Evolutionary conservation across 1,284 basidiomycete species (phyloP), one percentile per base, ranked within the genome.

Genomic region (Pascua guehoae): DNA sequence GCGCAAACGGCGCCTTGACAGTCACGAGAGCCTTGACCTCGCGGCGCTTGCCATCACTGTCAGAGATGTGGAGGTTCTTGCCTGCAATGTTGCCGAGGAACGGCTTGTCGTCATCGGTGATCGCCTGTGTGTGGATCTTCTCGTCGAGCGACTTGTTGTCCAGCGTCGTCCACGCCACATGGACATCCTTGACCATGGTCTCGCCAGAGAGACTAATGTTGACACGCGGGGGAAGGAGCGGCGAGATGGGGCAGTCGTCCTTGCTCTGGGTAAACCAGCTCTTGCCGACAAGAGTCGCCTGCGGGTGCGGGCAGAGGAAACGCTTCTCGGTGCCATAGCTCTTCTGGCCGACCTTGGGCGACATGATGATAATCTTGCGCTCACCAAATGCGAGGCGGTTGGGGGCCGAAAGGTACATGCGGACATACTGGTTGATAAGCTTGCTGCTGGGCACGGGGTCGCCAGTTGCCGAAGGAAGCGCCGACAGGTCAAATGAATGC

Each of bases 321-420:
- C 94, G 85, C 78, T 97, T 96, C 78, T 98, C 94, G 12, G 88
- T 92, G 42, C 92, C 93, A 71, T 98, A 98, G 16, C 89, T 92
- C 75, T 97, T 96, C 80, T 98, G 95, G 3, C 91, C 95, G 42
- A 97, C 92, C 71, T 89, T 92, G 73, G 89, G 91, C 24, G 91
- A 94, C 88, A 96, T 92, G 69, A 98, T 89, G 57, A 96, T 88
- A 60, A 98, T 85, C 12, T 90, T 93, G 51, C 92, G 85, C 77
- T 98, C 94, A 48, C 94, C 94, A 66, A 90, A 88, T 1, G 88
- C 88, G 50, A 97, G 83, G 24, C 92, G 85, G 74, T 96, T 96
- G 24, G 85, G 81, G 12, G 91, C 85, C 36, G 86, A 83, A 50
- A 93, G 84, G 74, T 94, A 97, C 32, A 72, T 50, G 10, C 57